A percentile compares a stretch with the other conserved stretches of the same genome.
phyloP scores from a whole-genome alignment of 495 filamentous ascomycete genomes.

The Aspergillus conjunctus region DNA sequence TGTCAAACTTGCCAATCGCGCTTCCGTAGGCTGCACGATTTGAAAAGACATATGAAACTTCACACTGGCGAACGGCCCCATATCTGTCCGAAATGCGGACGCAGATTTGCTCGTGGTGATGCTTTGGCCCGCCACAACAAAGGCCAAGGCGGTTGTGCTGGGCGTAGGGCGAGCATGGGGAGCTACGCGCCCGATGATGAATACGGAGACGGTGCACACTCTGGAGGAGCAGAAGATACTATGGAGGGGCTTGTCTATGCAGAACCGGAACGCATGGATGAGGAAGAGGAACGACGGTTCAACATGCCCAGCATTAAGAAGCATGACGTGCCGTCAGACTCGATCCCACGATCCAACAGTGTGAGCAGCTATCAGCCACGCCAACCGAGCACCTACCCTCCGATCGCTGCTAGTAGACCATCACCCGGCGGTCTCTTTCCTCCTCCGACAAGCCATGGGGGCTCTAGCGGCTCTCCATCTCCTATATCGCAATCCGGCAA shows the following conservation, averaged over 20 bases:
- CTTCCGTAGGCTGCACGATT: slow-evolving; percentile 89
- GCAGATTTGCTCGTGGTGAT: slow-evolving; percentile 93
- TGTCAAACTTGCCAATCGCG: slow-evolving; percentile 87
- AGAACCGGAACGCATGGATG: slow-evolving; percentile 64
- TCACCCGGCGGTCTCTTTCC: slow-evolving; percentile 60
- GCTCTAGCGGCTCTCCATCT: slow-evolving; percentile 54
- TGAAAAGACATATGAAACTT: slow-evolving; percentile 94
- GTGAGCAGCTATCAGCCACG: slow-evolving; percentile 61
- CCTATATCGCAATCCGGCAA: slow-evolving; percentile 54
- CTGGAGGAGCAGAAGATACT: slow-evolving; percentile 60
- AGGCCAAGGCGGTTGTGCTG: slow-evolving; percentile 93
- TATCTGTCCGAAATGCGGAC: slow-evolving; percentile 88
- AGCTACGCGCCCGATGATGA: slow-evolving; percentile 83
- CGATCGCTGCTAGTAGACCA: slow-evolving; percentile 55
- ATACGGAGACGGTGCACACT: slow-evolving; percentile 51
- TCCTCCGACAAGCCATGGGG: slow-evolving; percentile 52
- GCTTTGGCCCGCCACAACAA: slow-evolving; percentile 94
- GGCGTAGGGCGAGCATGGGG: slow-evolving; percentile 82
- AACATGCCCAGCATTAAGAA: slow-evolving; percentile 75
- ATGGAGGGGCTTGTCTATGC: slow-evolving; percentile 79
- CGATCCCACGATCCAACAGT: slow-evolving; percentile 42
- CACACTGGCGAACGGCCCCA: slow-evolving; percentile 97
- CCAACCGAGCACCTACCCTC: slow-evolving; percentile 77
- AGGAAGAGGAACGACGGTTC: slow-evolving; percentile 59
- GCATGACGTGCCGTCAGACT: slow-evolving; percentile 55